Evolutionary conservation across 176 grass and related monocot species (phyloP).

Genomic region (Leersia perrieri): DNA sequence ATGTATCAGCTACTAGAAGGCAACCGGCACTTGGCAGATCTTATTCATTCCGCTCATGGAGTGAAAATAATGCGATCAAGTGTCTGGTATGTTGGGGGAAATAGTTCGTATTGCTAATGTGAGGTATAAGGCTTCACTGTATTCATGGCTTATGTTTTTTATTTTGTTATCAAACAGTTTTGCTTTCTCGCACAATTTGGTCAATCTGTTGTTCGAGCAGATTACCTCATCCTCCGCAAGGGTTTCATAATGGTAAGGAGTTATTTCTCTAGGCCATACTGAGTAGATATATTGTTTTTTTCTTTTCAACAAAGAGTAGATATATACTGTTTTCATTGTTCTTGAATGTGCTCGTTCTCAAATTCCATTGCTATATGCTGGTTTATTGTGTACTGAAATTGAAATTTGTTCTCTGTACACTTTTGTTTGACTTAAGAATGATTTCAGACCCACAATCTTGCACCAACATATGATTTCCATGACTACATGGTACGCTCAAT

Average conservation of each 20-base stretch:
- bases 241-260: constrained; percentile 86
- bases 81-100: constrained; percentile 70
- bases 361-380: neutral
- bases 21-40: constrained; percentile 84
- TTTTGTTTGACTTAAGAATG: constrained; percentile 35
- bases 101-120: constrained; percentile 3
- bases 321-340: constrained; percentile 1
- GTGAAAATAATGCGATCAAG: constrained; percentile 62
- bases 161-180: constrained; percentile 49
- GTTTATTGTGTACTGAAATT: neutral
- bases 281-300: neutral
- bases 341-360: constrained; percentile 10
- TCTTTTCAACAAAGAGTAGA: neutral
- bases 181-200: constrained; percentile 94
- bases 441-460: constrained; percentile 86
- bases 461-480: constrained; percentile 81
- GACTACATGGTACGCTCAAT: constrained; percentile 93
- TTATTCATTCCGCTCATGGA: constrained; percentile 63
- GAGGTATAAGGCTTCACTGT: constrained; percentile 12
- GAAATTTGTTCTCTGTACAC: neutral
- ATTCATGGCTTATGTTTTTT: neutral
- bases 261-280: neutral
- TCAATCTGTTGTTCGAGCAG: constrained; percentile 87
- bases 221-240: constrained; percentile 89
- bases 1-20: constrained; percentile 79